Percentiles rank a stretch among this genome's conserved stretches.
Evolutionary conservation across 2,329 filamentous ascomycete species (phyloP).

Genomic region (Monosporascus sp.): DNA sequence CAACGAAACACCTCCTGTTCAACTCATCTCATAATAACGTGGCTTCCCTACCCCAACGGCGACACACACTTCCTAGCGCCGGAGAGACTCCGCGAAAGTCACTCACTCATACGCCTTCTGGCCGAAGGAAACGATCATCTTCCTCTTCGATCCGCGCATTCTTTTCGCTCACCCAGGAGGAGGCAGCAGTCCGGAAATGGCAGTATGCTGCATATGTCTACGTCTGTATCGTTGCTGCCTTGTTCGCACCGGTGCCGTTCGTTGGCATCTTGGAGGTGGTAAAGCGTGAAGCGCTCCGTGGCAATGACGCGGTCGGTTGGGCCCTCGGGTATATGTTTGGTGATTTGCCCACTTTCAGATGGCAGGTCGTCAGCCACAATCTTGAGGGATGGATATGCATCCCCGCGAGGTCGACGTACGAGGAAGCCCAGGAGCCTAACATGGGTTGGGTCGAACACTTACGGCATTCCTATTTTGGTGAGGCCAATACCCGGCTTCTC

Average conservation of each 20-base stretch:
- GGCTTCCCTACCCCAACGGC: slow-evolving; percentile 20
- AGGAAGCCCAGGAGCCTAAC: slow-evolving; percentile 32
- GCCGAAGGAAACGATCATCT: slow-evolving; percentile 59
- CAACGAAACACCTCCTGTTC: slow-evolving; percentile 3
- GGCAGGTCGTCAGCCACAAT: slow-evolving; percentile 62
- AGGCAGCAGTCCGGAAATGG: slow-evolving; percentile 76
- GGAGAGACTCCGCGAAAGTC: slow-evolving; percentile 30
- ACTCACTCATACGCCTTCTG: slow-evolving; percentile 53
- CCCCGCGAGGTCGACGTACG: slow-evolving; percentile 39
- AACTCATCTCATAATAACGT: slow-evolving; percentile 5
- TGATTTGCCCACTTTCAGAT: slow-evolving; percentile 65
- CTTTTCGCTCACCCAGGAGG: slow-evolving; percentile 70
- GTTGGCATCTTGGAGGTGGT: slow-evolving; percentile 68
- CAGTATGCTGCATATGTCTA: slow-evolving; percentile 79
- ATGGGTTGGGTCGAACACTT: slow-evolving; percentile 59
- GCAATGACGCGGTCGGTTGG: slow-evolving; percentile 85
- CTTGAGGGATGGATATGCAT: slow-evolving; percentile 72
- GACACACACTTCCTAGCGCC: slow-evolving; percentile 49
- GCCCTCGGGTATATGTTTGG: slow-evolving; percentile 85
- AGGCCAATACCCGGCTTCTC: slow-evolving; percentile 75
- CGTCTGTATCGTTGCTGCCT: slow-evolving; percentile 54
- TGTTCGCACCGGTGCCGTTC: slow-evolving; percentile 44
- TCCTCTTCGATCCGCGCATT: slow-evolving; percentile 66
- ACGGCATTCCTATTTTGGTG: slow-evolving; percentile 61
- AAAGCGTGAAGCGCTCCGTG: slow-evolving; percentile 57